Evolutionary conservation across 768 basidiomycete species (phyloP).

Genomic region (Lentinula detonsa): DNA sequence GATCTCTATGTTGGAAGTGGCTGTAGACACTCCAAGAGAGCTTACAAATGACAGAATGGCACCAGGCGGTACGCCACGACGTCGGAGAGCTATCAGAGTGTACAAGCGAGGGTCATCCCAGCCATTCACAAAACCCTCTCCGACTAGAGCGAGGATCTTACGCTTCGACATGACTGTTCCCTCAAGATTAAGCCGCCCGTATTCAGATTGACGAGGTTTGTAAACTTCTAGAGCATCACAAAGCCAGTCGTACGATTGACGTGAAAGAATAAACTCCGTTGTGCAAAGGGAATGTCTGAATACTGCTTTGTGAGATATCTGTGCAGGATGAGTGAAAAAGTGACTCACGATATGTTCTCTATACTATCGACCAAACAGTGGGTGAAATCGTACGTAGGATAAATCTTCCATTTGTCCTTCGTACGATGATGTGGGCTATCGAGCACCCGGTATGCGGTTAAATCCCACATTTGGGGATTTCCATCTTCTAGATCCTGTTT

Average conservation of each 20-base stretch:
- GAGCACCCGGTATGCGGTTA: conserved; percentile 93
- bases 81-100: conserved; percentile 91
- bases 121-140: conserved; percentile 74
- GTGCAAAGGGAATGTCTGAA: conserved; percentile 94
- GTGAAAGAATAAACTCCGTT: conserved; percentile 89
- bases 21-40: conserved; percentile 88
- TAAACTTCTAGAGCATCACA: conserved; percentile 97
- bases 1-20: conserved; percentile 77
- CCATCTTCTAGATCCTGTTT: conserved; percentile 90
- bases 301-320: conserved; percentile 1
- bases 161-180: conserved; percentile 97
- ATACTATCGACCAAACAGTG: conserved; percentile 98
- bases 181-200: conserved; percentile 86
- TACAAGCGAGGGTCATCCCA: conserved; percentile 99
- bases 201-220: conserved; percentile 96
- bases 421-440: conserved; percentile 91
- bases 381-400: conserved; percentile 98
- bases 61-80: conserved; percentile 94
- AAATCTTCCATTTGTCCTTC: conserved; percentile 90
- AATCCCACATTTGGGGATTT: conserved; percentile 99
- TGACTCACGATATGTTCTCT: conserved; percentile 94
- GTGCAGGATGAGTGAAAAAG: not conserved
- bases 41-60: conserved; percentile 93
- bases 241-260: conserved; percentile 98
- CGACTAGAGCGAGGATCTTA: conserved; percentile 86